A percentile compares a stretch with the other conserved stretches of the same genome.
These are phyloP conservation scores for Telopea speciosissima DNA, from an alignment of 177 flowering plant species.

Conservation along the genomic window DNA sequence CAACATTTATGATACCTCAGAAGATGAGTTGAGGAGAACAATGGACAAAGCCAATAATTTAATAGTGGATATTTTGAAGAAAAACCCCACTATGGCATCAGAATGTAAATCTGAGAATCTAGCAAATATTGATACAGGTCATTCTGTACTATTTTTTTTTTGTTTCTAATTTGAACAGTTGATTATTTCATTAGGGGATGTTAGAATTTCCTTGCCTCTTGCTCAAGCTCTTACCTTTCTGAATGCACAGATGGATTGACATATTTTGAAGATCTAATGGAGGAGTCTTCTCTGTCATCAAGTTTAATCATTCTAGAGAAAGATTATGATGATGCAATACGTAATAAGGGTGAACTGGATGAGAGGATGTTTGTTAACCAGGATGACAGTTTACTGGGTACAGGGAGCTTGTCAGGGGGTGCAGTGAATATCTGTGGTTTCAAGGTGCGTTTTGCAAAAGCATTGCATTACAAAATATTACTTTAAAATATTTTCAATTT, in stretches of 20 bases:
- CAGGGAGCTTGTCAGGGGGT: conserved; percentile 83
- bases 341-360: conserved; percentile 70
- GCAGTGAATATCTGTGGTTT: conserved; percentile 45
- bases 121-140: conserved; percentile 58
- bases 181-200: neutral
- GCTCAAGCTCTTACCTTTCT: conserved; percentile 4
- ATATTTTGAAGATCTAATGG: conserved; percentile 76
- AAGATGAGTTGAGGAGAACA: conserved; percentile 70
- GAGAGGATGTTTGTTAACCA: conserved; percentile 78
- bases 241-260: conserved; percentile 67
- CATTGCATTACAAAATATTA: neutral
- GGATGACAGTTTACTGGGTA: conserved; percentile 77
- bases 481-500: neutral
- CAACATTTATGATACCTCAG: conserved; percentile 73
- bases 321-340: conserved; percentile 68
- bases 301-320: conserved; percentile 59
- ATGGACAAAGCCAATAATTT: conserved; percentile 70
- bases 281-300: conserved; percentile 51
- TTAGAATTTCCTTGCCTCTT: neutral
- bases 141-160: conserved; percentile 10
- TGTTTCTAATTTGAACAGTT: neutral
- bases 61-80: conserved; percentile 60
- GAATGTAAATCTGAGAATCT: conserved; percentile 52
- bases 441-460: conserved; percentile 46
- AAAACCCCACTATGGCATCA: conserved; percentile 52